Base-by-base conservation (phyloP, 441 rosid genomes). In the Corymbia calophylla region DNA sequence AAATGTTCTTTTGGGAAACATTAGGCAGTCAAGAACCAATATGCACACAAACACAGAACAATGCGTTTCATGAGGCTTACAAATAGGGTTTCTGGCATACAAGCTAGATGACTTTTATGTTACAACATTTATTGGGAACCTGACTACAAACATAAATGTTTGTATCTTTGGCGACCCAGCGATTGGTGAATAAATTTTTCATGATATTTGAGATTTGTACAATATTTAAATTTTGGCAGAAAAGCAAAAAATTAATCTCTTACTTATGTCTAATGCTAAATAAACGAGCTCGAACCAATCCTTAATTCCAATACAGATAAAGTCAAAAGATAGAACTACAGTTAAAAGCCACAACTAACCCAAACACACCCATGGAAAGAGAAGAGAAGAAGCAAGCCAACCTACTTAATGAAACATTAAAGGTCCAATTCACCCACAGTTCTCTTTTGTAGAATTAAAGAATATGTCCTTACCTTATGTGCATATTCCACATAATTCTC, bases 401-500 rank as follows among this genome's bases (percentile, higher is more conserved):
- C 84, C 48, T 77, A 77, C 84, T 77, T 77, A 77, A 77, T 77
- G 84, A 77, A 77, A 44, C 8, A 3, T 51, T n/a, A 77, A 44
- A 44, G 84, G 84, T 4, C 53, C 84, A 70, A 70, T 77, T 23
- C 48, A 17, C 51, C 35, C 48, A 87, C 27, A 25, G 12, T 80
- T 60, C 73, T 48, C 56, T 23, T 56, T 27, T 8, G 55, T n/a
- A 32, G 29, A 58, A 44, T 55, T 32, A 60, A 47, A 19, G 51
- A 39, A 32, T 11, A 8, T 89, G 32, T 55, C 87, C 93, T 93
- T 92, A 97, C 99, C 98, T 97, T 98, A 92, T 97, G 99, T 10
- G 99, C 99, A 94, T 98, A 98, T 88, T 96, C 98, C 60, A 96
- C 97, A 54, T 98, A 97, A 93, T 95, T 97, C 94, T 97, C 98